Conservation (phyloP, 2,329 filamentous ascomycete species). For the Alternaria brassicae region DNA sequence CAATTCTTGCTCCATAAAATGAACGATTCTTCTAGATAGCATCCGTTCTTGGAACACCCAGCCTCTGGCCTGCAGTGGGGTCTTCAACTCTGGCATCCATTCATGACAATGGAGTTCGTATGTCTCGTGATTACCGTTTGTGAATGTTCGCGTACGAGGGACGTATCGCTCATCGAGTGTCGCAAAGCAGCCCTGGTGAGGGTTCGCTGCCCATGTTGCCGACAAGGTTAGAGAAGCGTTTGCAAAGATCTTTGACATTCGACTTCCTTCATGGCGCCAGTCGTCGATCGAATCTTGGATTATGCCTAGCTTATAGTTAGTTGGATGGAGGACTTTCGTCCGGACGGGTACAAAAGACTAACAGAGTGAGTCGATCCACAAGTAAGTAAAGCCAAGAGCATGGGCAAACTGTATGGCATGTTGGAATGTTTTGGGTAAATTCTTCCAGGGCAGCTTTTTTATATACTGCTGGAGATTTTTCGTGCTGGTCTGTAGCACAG, state of each 20-base stretch:
- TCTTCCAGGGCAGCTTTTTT: neutral
- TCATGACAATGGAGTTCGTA: neutral
- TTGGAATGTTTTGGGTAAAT: constrained; percentile 16
- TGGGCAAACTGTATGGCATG: constrained; percentile 18
- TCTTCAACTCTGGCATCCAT: neutral
- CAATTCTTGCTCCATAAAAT: neutral
- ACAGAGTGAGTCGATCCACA: constrained; percentile 28
- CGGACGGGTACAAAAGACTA: neutral
- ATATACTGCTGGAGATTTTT: neutral
- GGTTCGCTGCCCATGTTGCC: neutral
- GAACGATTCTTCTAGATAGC: constrained; percentile 1
- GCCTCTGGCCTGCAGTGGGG: neutral
- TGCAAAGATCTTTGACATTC: constrained; percentile 8
- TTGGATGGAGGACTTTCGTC: neutral
- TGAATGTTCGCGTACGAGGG: neutral
- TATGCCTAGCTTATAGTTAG: neutral
- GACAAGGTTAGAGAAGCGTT: constrained; percentile 3
- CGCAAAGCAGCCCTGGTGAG: constrained; percentile 1
- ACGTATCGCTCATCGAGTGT: neutral
- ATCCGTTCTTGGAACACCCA: constrained; percentile 6
- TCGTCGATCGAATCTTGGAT: constrained; percentile 17
- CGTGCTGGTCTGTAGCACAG: neutral
- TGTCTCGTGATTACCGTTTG: neutral
- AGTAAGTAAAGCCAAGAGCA: constrained; percentile 14
- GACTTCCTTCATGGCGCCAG: constrained; percentile 17